These are phyloP conservation scores for Boletellus sp. DNA, from an alignment of 768 basidiomycete species.

Conservation along the genomic window DNA sequence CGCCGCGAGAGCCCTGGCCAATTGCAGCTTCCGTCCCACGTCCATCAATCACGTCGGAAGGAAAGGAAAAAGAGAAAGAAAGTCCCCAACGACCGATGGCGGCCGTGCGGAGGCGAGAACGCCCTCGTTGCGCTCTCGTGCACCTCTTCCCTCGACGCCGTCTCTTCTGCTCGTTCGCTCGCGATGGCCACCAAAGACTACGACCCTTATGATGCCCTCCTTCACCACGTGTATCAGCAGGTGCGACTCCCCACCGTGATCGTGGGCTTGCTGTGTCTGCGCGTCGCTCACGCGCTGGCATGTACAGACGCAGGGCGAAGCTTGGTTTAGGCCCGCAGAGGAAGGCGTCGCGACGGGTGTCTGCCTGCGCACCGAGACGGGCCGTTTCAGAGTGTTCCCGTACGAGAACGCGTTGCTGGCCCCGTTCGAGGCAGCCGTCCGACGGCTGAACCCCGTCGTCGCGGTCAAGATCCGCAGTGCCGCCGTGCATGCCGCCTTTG, in stretches of 20 bases:
- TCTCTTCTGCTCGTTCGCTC: neutral
- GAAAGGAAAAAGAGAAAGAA: neutral
- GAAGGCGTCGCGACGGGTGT: constrained; percentile 76
- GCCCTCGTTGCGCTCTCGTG: constrained; percentile 14
- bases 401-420: constrained; percentile 72
- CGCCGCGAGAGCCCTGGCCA: neutral
- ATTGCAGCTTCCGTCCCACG: neutral
- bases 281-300: constrained; percentile 10
- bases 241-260: constrained; percentile 37
- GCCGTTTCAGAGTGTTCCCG: constrained; percentile 76
- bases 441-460: constrained; percentile 73
- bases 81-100: neutral
- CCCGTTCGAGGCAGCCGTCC: constrained; percentile 76
- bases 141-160: neutral
- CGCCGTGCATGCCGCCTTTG: constrained; percentile 75
- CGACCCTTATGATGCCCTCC: constrained; percentile 74
- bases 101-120: neutral
- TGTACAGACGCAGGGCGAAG: constrained; percentile 77
- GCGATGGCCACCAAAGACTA: constrained; percentile 54
- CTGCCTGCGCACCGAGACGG: constrained; percentile 64
- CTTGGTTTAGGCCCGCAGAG: constrained; percentile 82
- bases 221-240: constrained; percentile 76
- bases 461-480: constrained; percentile 78
- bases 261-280: neutral
- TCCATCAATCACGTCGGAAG: neutral